Evolutionary conservation across 2,329 filamentous ascomycete genomes (phyloP), one percentile per base, ranked within the genome.

Genomic region (Fusarium tjaetaba): DNA sequence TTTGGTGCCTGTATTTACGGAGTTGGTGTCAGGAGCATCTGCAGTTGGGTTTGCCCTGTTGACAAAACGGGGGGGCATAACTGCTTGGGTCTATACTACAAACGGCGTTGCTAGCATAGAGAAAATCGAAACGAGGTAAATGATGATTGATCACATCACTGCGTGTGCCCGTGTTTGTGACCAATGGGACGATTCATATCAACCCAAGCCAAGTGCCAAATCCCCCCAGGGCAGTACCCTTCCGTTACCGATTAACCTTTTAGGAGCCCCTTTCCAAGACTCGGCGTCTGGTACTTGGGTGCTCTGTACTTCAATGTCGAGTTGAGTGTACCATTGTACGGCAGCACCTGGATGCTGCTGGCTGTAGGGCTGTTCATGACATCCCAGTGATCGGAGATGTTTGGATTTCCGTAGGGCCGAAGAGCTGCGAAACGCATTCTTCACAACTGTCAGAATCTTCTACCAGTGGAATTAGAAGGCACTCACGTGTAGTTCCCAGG

Each of bases 381-480:
- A 41, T 85, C 82, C 84, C 83, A 85, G 61, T 85, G 83, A 43
- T 82, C 82, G 4, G 83, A 80, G 16, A 84, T 79, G 11, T 80
- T 75, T 1, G 81, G 83, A 38, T 84, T 82, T 2, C 84, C 84
- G 36, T 85, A 85, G 3, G 84, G 83, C 39, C 81, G 78, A 22
- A 85, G 72, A 1, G 82, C 82, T 10, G 84, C 84, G 51, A 85
- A 83, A 15, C 84, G 83, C 76, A 85, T 82, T 11, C 82, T 83
- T 26, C 24, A 24, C 7, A 1, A 30, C 15, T n/a, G 34, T 78
- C 38, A 79, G 66, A 32, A 36, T n/a, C 56, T 60, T 24, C 24
- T 13, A 20, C n/a, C 26, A 20, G 6, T 16, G 18, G 24, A 22
- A 34, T 7, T 11, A 26, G 8, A n/a, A 11, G 41, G n/a, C 30